Base-by-base conservation (phyloP, 345 rosid species). In the Eucalyptus caleyi region DNA sequence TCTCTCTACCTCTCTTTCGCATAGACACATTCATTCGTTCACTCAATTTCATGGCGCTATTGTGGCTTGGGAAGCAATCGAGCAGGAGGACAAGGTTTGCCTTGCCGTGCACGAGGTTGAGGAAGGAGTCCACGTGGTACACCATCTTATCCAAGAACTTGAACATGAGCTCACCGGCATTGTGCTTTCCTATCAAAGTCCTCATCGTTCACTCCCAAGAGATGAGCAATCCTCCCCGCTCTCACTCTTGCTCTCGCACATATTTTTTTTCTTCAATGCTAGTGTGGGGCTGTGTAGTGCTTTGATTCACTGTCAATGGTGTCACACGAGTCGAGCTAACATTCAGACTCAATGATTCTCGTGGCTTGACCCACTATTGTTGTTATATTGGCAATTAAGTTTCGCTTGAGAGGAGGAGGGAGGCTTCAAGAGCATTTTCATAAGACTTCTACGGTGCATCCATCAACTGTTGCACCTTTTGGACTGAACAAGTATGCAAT, bases 141-240 rank as follows among this genome's bases (percentile, higher is more conserved):
- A 51, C 54, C 54, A 51, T 51, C 54, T 51, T 51, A 51, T 51
- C 54, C 54, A 51, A 51, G 54, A 51, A 18, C 54, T 51, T 51
- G 54, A 18, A 51, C 54, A 51, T 51, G 54, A 51, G 54, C 2
- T 18, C 23, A 51, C 23, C 54, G 54, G 54, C 54, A 18, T 18
- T 51, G 90, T 94, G 99, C 45, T 91, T 95, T 8, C 94, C 96
- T 16, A 90, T 47, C 47, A 96, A 83, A 67, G 93, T 90, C 91
- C 90, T 94, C 14, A 95, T 94, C 3, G 92, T 87, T 91, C 98
- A 97, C 26, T 92, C 93, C 83, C 91, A 96, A 89, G 95, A 96
- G 89, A 95, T 91, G 4, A 97, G 94, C 87, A 60, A 3, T 60
- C 30, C 67, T 60, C 4, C 30, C 32, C 67, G 32, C 32, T 59